phyloP scores from a whole-genome alignment of 1,284 basidiomycete genomes.

The Irpex sp. region DNA sequence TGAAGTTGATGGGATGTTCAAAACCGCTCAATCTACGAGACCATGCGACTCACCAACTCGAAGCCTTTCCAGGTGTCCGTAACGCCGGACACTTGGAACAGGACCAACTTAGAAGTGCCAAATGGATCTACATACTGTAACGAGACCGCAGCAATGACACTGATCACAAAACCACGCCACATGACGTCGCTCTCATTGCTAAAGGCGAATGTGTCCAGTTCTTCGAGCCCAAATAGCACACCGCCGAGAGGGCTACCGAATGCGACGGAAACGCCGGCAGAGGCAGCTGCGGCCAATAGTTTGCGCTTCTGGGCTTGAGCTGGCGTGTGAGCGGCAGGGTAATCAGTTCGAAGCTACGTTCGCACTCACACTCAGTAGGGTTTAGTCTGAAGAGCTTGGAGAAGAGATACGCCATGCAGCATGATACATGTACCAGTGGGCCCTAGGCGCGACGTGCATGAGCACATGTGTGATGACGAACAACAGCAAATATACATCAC shows the following conservation, averaged over 20 bases:
- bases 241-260: slow-evolving; percentile 77
- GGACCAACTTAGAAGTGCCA: slow-evolving; percentile 68
- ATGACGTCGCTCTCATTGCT: slow-evolving; percentile 68
- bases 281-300: slow-evolving; percentile 63
- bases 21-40: neutral
- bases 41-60: slow-evolving; percentile 48
- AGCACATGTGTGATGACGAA: neutral
- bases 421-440: slow-evolving; percentile 68
- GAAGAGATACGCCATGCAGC: slow-evolving; percentile 61
- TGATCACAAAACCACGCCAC: slow-evolving; percentile 76
- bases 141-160: slow-evolving; percentile 66
- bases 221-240: slow-evolving; percentile 70
- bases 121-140: slow-evolving; percentile 74
- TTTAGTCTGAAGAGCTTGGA: slow-evolving; percentile 52
- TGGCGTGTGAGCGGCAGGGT: neutral
- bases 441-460: slow-evolving; percentile 37
- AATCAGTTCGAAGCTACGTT: neutral
- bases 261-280: slow-evolving; percentile 72
- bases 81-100: slow-evolving; percentile 62
- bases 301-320: slow-evolving; percentile 61
- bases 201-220: slow-evolving; percentile 57
- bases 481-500: slow-evolving; percentile 2
- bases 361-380: slow-evolving; percentile 53
- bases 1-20: slow-evolving; percentile 21
- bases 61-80: slow-evolving; percentile 66